Evolutionary conservation across 139 green algal genomes (phyloP), one percentile per base, ranked within the genome.

Genomic region (Chlamydomonas incerta): DNA sequence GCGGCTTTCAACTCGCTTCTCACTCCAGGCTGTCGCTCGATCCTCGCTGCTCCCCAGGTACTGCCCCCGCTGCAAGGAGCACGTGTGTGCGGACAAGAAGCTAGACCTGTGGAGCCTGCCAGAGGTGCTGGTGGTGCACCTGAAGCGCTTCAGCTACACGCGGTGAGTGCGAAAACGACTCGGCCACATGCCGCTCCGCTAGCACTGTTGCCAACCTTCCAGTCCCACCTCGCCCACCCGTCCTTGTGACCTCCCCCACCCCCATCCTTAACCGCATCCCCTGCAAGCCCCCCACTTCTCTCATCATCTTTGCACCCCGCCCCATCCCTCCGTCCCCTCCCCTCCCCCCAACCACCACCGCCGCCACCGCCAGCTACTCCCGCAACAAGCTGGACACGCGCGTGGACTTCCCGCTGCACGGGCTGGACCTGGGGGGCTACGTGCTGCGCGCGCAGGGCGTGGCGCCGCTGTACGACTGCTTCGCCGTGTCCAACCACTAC

Each of bases 111-210:
- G 95, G 95, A 82, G 77, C 26, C 83, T 98, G 81, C 97, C 97
- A 0, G 94, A 98, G 74, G 92, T 99, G 74, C 90, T 99, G 47
- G 94, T 99, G 34, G 93, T 99, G 60, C 97, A 99, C 91, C 88
- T 99, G 33, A 99, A 99, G 90, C 93, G 97, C 81, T 99, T 99
- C 90, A 94, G 88, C 65, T 98, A 97, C 89, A 93, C 92, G 14
- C 86, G 94, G 74, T 92, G 50, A 80, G 71, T 50, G 41, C 41
- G n/a, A n/a, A n/a, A n/a, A n/a, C n/a, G n/a, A n/a, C n/a, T n/a
- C n/a, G n/a, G n/a, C n/a, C n/a, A n/a, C n/a, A n/a, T n/a, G n/a
- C n/a, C n/a, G n/a, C n/a, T n/a, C n/a, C n/a, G n/a, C n/a, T n/a
- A n/a, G n/a, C n/a, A n/a, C n/a, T n/a, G n/a, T n/a, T n/a, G n/a